phyloP scores from a whole-genome alignment of 768 basidiomycete genomes.

The Hericium erinaceus region DNA sequence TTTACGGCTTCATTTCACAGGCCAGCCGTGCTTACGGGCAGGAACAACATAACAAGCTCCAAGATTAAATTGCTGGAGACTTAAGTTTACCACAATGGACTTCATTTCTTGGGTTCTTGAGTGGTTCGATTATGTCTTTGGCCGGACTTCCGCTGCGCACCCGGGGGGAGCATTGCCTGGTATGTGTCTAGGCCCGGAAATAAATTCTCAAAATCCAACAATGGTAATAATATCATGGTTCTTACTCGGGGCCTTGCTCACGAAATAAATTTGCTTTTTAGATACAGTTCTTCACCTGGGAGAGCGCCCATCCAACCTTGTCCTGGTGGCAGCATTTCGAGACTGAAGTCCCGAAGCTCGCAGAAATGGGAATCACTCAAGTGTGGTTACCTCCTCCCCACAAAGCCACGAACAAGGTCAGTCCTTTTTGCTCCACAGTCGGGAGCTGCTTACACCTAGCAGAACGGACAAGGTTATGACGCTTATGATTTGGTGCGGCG shows the following conservation, averaged over 20 bases:
- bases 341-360: slow-evolving; percentile 50
- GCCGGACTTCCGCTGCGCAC: background rate
- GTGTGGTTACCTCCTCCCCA: slow-evolving; percentile 80
- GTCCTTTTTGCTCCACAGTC: background rate
- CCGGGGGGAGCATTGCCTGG: slow-evolving; percentile 31
- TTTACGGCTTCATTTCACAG: too few relatives aligned
- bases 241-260: background rate
- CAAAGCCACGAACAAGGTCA: slow-evolving; percentile 60
- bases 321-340: slow-evolving; percentile 83
- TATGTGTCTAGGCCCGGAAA: slow-evolving; percentile 55
- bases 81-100: too few relatives aligned
- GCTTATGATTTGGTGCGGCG: slow-evolving; percentile 72
- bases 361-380: slow-evolving; percentile 66
- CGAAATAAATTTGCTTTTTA: slow-evolving; percentile 11
- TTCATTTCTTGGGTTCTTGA: too few relatives aligned
- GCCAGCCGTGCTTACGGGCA: too few relatives aligned
- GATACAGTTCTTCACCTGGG: slow-evolving; percentile 88
- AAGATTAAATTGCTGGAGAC: too few relatives aligned
- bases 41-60: too few relatives aligned
- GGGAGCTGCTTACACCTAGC: background rate
- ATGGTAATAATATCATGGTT: slow-evolving; percentile 39
- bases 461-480: slow-evolving; percentile 76
- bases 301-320: slow-evolving; percentile 41
- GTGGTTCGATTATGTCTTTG: too few relatives aligned
- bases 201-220: slow-evolving; percentile 41